A percentile compares a stretch with the other conserved stretches of the same genome.
These are phyloP conservation scores for Taphrina flavorubra DNA, from an alignment of 1,139 yeast genomes.

Conservation along the genomic window DNA sequence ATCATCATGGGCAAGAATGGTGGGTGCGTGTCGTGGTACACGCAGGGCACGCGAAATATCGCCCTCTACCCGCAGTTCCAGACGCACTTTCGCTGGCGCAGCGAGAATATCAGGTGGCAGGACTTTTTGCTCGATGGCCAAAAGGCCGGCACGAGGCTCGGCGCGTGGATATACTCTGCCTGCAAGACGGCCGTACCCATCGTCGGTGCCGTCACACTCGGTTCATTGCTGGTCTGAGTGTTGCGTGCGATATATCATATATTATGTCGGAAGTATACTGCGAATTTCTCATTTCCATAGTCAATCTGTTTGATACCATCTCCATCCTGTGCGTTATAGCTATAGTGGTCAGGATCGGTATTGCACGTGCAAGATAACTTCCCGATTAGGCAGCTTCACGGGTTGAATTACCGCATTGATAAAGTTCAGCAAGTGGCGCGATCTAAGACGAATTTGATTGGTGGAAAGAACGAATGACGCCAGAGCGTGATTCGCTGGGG, in stretches of 20 bases:
- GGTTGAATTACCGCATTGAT: too few relatives aligned
- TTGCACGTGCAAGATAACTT: too few relatives aligned
- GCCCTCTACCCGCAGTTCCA: constrained; percentile 39
- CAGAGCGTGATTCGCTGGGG: too few relatives aligned
- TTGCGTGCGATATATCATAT: too few relatives aligned
- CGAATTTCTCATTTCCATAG: too few relatives aligned
- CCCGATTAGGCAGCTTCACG: too few relatives aligned
- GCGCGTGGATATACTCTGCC: constrained; percentile 25
- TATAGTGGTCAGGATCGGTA: too few relatives aligned
- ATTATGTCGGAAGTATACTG: background rate
- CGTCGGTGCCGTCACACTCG: constrained; percentile 28
- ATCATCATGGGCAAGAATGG: constrained; percentile 39
- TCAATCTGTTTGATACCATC: too few relatives aligned
- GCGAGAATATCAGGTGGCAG: constrained; percentile 36
- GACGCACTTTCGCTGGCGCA: constrained; percentile 26
- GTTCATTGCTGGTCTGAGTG: background rate
- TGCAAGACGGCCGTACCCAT: constrained; percentile 26
- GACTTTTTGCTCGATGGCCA: constrained; percentile 34
- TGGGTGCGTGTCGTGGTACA: constrained; percentile 38
- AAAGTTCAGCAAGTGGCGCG: too few relatives aligned
- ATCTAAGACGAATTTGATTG: too few relatives aligned
- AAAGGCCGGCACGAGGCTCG: constrained; percentile 31
- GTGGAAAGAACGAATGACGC: too few relatives aligned
- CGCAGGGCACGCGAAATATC: constrained; percentile 21
- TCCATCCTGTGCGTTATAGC: too few relatives aligned